Evolutionary conservation across 768 basidiomycete genomes (phyloP), one percentile per base, ranked within the genome.

Genomic region (Crepidotus variabilis): DNA sequence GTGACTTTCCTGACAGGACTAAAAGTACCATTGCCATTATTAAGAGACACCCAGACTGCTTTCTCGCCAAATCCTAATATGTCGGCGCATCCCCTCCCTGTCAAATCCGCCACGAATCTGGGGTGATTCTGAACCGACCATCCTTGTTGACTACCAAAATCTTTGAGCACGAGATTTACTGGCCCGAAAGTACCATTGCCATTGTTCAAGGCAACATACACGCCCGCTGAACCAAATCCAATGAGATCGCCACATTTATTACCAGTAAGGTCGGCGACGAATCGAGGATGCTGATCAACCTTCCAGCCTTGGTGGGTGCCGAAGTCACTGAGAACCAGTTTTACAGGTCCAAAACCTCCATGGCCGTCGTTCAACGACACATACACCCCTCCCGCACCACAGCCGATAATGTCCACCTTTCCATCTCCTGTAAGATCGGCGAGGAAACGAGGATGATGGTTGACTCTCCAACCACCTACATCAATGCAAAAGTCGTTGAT

Each of bases 111-210:
- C 0, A 23, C 39, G 39, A 56, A 56, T 34, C 49, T 24, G 1
- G 21, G 50, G 21, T 56, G 55, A 21, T 56, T 45, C 22, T 56
- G 35, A 16, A 56, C 55, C 36, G 33, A 23, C 55, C 55, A 56
- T 2, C 55, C 55, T 24, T 35, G 43, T n/a, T 36, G 45, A 33
- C 23, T 23, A 2, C 20, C 55, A 33, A 56, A 56, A 35, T 47
- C 14, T 8, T 16, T n/a, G 10, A 51, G 14, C 22, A 34, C 55
- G 21, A 4, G 13, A 16, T 56, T 56, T 0, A 24, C 43, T 1
- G 33, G 34, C 39, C 33, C 20, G 50, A 56, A 56, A 28, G 48
- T 39, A 14, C 55, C 55, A 46, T 51, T 51, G 24, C 55, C 55
- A 23, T 56, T 51, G 32, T 56, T 56, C 20, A 56, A 20, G 7